Conservation (phyloP, 1,284 basidiomycete species). For the Cystobasidiaceae sp. region DNA sequence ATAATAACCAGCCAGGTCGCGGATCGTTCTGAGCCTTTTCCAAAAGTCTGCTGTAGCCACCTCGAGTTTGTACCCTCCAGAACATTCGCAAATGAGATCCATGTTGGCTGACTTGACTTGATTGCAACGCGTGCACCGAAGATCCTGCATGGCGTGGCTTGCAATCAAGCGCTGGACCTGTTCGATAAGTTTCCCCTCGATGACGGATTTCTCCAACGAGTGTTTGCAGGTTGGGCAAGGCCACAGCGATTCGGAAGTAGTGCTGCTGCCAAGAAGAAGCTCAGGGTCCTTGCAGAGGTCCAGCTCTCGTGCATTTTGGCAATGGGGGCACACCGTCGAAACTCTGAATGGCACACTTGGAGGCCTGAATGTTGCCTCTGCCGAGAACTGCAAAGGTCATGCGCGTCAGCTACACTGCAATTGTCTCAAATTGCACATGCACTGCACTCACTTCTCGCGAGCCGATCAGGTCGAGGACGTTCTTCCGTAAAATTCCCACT, state of each 20-base stretch:
- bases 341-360: constrained; percentile 88
- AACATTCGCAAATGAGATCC: constrained; percentile 74
- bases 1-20: constrained; percentile 16
- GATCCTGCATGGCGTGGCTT: constrained; percentile 79
- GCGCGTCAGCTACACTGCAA: too few species aligned
- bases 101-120: constrained; percentile 83
- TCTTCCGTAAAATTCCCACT: constrained; percentile 81
- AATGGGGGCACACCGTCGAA: constrained; percentile 80
- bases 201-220: constrained; percentile 76
- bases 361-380: constrained; percentile 77
- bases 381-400: constrained; percentile 49
- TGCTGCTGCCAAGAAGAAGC: constrained; percentile 51
- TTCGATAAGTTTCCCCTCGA: constrained; percentile 81
- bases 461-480: constrained; percentile 79
- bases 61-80: constrained; percentile 27
- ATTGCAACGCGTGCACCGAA: constrained; percentile 72
- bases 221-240: constrained; percentile 60
- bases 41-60: constrained; percentile 1
- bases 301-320: constrained; percentile 74
- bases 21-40: constrained; percentile 15
- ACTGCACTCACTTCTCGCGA: constrained; percentile 64
- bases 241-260: constrained; percentile 39
- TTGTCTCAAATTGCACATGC: too few species aligned
- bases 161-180: constrained; percentile 67
- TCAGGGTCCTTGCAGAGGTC: constrained; percentile 93